Evolutionary conservation across 2,329 filamentous ascomycete species (phyloP).

Genomic region (Bertia moriformis): DNA sequence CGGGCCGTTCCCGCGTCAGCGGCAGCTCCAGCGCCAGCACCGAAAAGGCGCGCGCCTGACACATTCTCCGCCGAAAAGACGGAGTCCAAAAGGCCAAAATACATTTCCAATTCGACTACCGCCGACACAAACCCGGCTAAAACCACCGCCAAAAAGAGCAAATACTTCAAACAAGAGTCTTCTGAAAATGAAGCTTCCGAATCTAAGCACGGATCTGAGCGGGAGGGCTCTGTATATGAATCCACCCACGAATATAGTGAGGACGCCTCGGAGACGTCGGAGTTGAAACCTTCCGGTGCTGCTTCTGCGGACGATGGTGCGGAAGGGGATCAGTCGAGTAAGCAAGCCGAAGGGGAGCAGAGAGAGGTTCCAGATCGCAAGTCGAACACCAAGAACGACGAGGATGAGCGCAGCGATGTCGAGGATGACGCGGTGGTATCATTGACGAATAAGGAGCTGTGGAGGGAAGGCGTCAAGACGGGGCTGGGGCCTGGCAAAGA

Average conservation of each 20-base stretch:
- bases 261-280: neutral
- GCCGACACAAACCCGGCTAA: slow-evolving; percentile 8
- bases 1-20: slow-evolving; percentile 16
- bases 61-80: slow-evolving; percentile 8
- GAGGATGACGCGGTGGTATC: slow-evolving; percentile 9
- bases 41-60: slow-evolving; percentile 13
- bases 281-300: neutral
- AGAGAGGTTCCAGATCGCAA: too few species aligned
- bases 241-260: neutral
- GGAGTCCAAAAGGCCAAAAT: slow-evolving; percentile 16
- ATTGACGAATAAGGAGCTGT: slow-evolving; percentile 29
- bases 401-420: slow-evolving; percentile 4
- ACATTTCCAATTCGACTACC: slow-evolving; percentile 8
- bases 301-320: neutral
- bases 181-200: neutral
- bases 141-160: slow-evolving; percentile 29
- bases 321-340: neutral
- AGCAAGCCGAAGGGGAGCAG: neutral
- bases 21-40: slow-evolving; percentile 12
- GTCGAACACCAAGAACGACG: too few species aligned
- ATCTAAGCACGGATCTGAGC: neutral
- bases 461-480: slow-evolving; percentile 37
- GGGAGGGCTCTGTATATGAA: neutral
- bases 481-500: slow-evolving; percentile 42
- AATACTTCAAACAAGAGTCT: slow-evolving; percentile 25